phyloP scores from a whole-genome alignment of 2,329 filamentous ascomycete species.

The Gyromitra esculenta region DNA sequence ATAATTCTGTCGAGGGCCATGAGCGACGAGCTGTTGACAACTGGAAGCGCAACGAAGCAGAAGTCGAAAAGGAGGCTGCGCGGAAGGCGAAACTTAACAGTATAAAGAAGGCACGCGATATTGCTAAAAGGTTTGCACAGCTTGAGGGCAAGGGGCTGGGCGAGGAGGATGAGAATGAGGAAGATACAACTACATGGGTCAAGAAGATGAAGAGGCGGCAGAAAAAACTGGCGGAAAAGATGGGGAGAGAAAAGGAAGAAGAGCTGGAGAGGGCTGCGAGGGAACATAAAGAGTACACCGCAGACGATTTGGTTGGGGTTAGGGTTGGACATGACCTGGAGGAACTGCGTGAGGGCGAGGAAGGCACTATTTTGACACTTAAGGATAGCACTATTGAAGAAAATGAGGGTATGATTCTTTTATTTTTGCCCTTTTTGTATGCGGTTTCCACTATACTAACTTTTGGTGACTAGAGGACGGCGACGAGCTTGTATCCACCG shows the following conservation, averaged over 20 bases:
- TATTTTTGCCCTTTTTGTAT: not conserved
- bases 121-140: slow-evolving; percentile 77
- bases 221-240: slow-evolving; percentile 82
- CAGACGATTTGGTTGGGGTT: slow-evolving; percentile 86
- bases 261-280: slow-evolving; percentile 76
- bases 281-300: slow-evolving; percentile 75
- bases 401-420: slow-evolving; percentile 68
- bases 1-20: slow-evolving; percentile 74
- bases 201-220: slow-evolving; percentile 90
- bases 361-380: slow-evolving; percentile 91
- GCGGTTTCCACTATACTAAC: slow-evolving; percentile 5
- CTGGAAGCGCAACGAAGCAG: slow-evolving; percentile 70
- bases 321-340: slow-evolving; percentile 89
- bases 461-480: slow-evolving; percentile 65
- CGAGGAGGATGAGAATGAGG: slow-evolving; percentile 75
- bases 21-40: slow-evolving; percentile 62
- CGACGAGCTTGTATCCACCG: slow-evolving; percentile 85
- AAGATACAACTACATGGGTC: slow-evolving; percentile 83
- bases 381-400: slow-evolving; percentile 89
- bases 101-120: slow-evolving; percentile 86
- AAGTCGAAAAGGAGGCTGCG: slow-evolving; percentile 78
- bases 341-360: slow-evolving; percentile 74
- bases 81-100: slow-evolving; percentile 78
- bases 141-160: slow-evolving; percentile 86
- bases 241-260: slow-evolving; percentile 75